Conservation (phyloP, 2,329 filamentous ascomycete species). For the Xylariaceae sp. region DNA sequence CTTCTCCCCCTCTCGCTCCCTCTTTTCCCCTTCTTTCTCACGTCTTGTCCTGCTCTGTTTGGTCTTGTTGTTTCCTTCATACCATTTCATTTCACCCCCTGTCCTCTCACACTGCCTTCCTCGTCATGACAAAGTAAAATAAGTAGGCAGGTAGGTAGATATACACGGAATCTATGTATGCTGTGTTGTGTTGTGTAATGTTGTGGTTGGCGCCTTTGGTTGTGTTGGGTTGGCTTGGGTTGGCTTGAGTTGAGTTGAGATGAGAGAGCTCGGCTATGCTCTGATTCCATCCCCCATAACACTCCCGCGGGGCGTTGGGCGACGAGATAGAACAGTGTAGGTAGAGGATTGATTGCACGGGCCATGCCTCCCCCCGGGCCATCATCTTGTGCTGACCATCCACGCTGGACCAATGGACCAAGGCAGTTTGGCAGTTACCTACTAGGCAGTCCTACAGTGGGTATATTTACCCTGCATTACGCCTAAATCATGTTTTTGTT, state of each 20-base stretch:
- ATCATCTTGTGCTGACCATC: background rate
- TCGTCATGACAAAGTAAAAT: conserved; percentile 15
- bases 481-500: conserved; percentile 6
- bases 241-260: conserved; percentile 29
- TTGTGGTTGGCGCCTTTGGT: too few species aligned
- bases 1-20: conserved; percentile 3
- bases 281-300: conserved; percentile 14
- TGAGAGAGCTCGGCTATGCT: conserved; percentile 4
- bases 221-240: too few species aligned
- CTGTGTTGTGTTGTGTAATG: too few species aligned
- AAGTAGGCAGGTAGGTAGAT: background rate
- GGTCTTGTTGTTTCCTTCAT: too few species aligned
- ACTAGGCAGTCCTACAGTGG: background rate
- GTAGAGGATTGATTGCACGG: too few species aligned
- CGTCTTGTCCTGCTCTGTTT: background rate
- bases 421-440: conserved; percentile 2
- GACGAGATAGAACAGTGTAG: background rate
- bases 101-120: background rate
- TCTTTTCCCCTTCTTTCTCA: background rate
- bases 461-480: conserved; percentile 4
- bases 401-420: background rate
- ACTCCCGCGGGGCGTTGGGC: conserved; percentile 11
- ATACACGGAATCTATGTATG: too few species aligned
- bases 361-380: too few species aligned
- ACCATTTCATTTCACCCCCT: too few species aligned